Percentiles rank a stretch among this genome's conserved stretches.
Conservation (phyloP, 164 flowering plant species). For the Akebia trifoliata region DNA sequence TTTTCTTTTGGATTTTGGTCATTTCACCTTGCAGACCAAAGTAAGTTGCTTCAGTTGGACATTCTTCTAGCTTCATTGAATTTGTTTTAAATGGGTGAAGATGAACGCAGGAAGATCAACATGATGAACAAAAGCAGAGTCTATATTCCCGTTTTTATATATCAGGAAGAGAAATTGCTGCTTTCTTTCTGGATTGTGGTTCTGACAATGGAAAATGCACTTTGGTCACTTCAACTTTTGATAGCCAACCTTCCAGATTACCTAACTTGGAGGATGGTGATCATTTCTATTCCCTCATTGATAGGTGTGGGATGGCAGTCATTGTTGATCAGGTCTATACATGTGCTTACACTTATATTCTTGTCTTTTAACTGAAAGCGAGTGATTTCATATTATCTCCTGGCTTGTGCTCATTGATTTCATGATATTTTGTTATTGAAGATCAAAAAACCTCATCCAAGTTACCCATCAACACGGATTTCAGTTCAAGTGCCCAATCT, state of each 20-base stretch:
- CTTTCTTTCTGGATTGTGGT: conserved; percentile 61
- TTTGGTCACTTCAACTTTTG: conserved; percentile 23
- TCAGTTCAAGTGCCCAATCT: conserved; percentile 93
- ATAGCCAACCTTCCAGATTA: conserved; percentile 21
- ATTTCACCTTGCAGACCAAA: conserved; percentile 82
- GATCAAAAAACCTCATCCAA: conserved; percentile 88
- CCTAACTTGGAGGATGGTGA: conserved; percentile 31
- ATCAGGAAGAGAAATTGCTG: conserved; percentile 94
- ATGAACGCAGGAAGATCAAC: conserved; percentile 49
- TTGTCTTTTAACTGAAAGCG: background rate
- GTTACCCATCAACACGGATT: conserved; percentile 78
- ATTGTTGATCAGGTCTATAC: conserved; percentile 96
- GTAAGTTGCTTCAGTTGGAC: conserved; percentile 30
- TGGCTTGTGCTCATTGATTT: background rate
- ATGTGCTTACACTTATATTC: no score
- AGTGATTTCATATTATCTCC: background rate
- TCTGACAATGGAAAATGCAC: conserved; percentile 36
- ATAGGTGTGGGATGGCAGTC: conserved; percentile 88
- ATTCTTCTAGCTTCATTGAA: background rate
- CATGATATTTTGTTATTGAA: conserved; percentile 19
- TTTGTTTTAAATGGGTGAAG: conserved; percentile 8
- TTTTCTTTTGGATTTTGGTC: conserved; percentile 94
- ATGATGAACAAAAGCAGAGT: conserved; percentile 58
- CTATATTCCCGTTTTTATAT: conserved; percentile 85
- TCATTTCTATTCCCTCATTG: conserved; percentile 59